A percentile compares a stretch with the other conserved stretches of the same genome.
phyloP scores from a whole-genome alignment of 192 early-diverging fungal species.

The Umbelopsis ramanniana region DNA sequence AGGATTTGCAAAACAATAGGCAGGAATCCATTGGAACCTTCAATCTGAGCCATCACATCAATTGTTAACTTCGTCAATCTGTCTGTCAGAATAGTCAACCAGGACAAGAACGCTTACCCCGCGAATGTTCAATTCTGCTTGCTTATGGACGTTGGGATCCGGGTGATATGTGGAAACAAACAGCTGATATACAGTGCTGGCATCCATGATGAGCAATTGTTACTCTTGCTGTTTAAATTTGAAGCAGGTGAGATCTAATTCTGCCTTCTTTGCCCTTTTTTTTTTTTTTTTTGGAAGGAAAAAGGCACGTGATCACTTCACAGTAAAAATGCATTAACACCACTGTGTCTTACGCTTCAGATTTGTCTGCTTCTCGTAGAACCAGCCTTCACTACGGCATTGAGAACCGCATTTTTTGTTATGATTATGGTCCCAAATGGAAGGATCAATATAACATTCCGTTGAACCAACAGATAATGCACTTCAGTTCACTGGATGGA shows the following conservation, averaged over 20 bases:
- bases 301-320: no score
- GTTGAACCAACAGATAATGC: no score
- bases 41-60: conserved; percentile 34
- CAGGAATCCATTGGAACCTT: conserved; percentile 54
- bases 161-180: conserved; percentile 82
- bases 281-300: no score
- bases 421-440: no score
- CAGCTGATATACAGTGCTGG: conserved; percentile 61
- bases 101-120: conserved; percentile 47
- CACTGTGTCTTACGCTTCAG: no score
- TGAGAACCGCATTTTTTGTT: no score
- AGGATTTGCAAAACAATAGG: conserved; percentile 58
- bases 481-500: no score
- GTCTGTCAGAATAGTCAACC: background rate
- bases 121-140: conserved; percentile 82
- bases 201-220: conserved; percentile 55
- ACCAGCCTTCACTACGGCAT: no score
- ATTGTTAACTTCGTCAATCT: background rate
- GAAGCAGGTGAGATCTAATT: background rate
- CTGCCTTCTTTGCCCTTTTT: background rate
- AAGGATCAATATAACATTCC: no score
- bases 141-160: conserved; percentile 78
- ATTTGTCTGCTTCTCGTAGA: no score
- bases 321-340: no score
- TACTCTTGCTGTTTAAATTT: conserved; percentile 6